Evolutionary conservation across 768 basidiomycete genomes (phyloP).

Genomic region (Sarcodon sp.): DNA sequence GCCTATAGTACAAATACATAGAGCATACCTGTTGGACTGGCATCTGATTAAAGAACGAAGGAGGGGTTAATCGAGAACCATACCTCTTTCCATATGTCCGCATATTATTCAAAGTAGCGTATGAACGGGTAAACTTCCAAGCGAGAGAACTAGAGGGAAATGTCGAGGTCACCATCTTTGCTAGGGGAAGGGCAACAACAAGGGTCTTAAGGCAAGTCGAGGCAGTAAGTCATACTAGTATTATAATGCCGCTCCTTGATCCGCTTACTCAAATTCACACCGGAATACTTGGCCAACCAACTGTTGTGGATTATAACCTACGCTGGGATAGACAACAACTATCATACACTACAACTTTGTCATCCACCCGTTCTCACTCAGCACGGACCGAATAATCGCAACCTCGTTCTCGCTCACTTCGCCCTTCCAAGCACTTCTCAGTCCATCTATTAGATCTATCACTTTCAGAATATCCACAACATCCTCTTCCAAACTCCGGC

Average conservation of each 20-base stretch:
- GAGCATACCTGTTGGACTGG: constrained; percentile 49
- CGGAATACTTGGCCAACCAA: no score
- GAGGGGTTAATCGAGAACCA: neutral
- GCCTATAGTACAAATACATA: neutral
- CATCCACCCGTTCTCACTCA: no score
- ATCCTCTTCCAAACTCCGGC: neutral
- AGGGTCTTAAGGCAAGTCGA: no score
- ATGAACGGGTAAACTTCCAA: neutral
- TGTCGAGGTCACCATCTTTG: no score
- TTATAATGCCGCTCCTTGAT: no score
- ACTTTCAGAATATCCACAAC: neutral
- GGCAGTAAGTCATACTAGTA: no score
- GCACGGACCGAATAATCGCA: neutral
- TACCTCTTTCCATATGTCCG: neutral
- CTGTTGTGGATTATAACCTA: no score
- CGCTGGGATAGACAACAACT: no score
- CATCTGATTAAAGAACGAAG: neutral
- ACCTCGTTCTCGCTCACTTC: neutral
- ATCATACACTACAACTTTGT: no score
- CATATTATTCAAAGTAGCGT: neutral
- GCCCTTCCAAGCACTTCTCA: neutral
- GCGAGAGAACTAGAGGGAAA: no score
- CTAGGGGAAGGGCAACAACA: no score
- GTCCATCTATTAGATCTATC: neutral
- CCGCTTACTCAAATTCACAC: no score